Conservation (phyloP, 257 asterid species). For the Scutellaria barbata region DNA sequence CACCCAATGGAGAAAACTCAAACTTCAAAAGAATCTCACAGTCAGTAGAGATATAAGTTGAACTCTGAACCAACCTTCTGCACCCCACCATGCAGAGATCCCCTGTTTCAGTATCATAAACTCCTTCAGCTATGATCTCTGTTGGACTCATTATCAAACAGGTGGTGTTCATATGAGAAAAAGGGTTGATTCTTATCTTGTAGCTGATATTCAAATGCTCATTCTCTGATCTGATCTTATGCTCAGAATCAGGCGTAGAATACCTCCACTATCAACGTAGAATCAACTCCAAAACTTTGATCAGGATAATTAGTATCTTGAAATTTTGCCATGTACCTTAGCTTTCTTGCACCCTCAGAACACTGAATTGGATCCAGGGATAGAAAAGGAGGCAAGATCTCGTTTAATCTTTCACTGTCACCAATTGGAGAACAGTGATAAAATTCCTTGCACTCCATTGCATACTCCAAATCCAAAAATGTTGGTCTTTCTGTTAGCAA, state of each 20-base stretch:
- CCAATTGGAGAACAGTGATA: constrained; percentile 43
- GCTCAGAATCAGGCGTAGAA: constrained; percentile 36
- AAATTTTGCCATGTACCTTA: constrained; percentile 44
- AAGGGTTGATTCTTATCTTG: constrained; percentile 37
- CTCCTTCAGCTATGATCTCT: constrained; percentile 64
- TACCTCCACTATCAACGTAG: constrained; percentile 62
- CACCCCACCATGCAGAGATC: constrained; percentile 80
- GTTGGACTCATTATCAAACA: constrained; percentile 33
- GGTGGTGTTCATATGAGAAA: background rate
- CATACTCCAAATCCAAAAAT: constrained; percentile 47
- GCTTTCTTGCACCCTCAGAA: constrained; percentile 38
- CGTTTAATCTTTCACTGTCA: background rate
- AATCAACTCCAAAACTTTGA: constrained; percentile 30
- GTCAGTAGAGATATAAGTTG: constrained; percentile 35
- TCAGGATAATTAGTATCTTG: background rate
- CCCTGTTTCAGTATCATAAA: constrained; percentile 54
- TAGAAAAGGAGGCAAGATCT: constrained; percentile 42
- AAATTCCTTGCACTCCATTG: constrained; percentile 36
- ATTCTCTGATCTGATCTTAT: background rate
- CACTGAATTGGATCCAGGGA: constrained; percentile 52
- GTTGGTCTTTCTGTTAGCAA: background rate
- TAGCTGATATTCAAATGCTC: constrained; percentile 54
- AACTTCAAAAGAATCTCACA: constrained; percentile 60
- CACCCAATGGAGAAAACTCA: constrained; percentile 43
- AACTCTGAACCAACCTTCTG: constrained; percentile 37